Conservation (phyloP, 1,139 yeast genomes). For the Sugiyamaella grinbergsii region DNA sequence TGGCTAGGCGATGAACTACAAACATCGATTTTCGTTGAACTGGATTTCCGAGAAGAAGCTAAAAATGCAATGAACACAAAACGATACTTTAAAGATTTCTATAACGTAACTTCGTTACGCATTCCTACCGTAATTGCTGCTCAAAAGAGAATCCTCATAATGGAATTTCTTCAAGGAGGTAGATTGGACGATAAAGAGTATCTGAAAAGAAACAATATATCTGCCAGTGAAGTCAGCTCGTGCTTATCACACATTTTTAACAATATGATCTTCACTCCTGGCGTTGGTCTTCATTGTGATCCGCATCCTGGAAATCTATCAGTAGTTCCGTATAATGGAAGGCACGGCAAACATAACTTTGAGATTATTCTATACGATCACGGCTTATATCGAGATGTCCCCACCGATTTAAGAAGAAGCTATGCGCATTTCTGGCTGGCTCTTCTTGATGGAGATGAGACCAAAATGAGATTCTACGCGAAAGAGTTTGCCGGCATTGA, state of each 20-base stretch:
- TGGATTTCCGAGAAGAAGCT: constrained; percentile 87
- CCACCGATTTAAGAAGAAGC: constrained; percentile 71
- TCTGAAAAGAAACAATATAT: constrained; percentile 62
- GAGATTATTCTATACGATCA: constrained; percentile 93
- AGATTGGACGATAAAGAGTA: constrained; percentile 76
- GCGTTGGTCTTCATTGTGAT: constrained; percentile 92
- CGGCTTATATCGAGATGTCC: constrained; percentile 86
- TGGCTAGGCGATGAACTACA: constrained; percentile 96
- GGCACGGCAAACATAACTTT: constrained; percentile 63
- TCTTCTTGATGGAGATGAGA: constrained; percentile 67
- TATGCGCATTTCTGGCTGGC: constrained; percentile 95
- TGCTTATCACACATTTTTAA: constrained; percentile 90
- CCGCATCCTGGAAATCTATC: constrained; percentile 98
- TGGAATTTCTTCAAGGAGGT: constrained; percentile 85
- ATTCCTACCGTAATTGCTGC: constrained; percentile 76
- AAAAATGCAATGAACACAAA: constrained; percentile 71
- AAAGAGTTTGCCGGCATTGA: constrained; percentile 76
- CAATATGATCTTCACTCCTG: constrained; percentile 92
- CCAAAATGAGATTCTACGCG: constrained; percentile 71
- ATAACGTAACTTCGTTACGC: constrained; percentile 68
- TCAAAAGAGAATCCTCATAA: constrained; percentile 68
- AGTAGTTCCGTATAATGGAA: constrained; percentile 50
- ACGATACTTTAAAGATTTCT: constrained; percentile 60
- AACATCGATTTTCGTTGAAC: constrained; percentile 79
- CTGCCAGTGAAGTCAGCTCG: constrained; percentile 74